Evolutionary conservation across 2,329 filamentous ascomycete genomes (phyloP).

Genomic region (Xylaria sp.): DNA sequence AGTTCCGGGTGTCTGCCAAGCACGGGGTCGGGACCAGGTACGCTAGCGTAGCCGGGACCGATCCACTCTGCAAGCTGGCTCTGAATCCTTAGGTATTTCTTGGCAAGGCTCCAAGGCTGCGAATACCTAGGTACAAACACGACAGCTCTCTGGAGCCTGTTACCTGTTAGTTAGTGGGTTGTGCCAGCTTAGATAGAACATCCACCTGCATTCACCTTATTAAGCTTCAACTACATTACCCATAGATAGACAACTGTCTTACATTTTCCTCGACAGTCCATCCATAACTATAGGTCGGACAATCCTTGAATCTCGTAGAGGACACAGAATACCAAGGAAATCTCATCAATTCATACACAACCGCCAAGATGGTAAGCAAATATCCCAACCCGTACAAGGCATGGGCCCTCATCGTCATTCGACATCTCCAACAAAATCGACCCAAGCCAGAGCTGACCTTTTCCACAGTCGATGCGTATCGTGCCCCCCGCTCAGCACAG

Average conservation of each 20-base stretch:
- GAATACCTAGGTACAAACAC: conserved; percentile 33
- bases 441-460: conserved; percentile 34
- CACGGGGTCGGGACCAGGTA: conserved; percentile 2
- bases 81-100: conserved; percentile 26
- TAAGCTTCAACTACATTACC: conserved; percentile 7
- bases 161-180: conserved; percentile 29
- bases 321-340: neutral
- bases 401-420: conserved; percentile 13
- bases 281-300: neutral
- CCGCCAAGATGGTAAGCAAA: conserved; percentile 62
- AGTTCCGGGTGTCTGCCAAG: conserved; percentile 1
- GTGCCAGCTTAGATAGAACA: neutral
- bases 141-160: conserved; percentile 48
- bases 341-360: conserved; percentile 32
- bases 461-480: conserved; percentile 82
- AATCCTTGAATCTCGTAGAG: neutral
- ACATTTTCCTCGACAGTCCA: neutral
- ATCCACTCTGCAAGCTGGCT: neutral
- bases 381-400: conserved; percentile 14
- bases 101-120: conserved; percentile 42
- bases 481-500: conserved; percentile 76
- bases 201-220: conserved; percentile 3
- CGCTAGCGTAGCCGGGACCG: conserved; percentile 12
- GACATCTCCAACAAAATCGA: conserved; percentile 7
- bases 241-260: conserved; percentile 19